These are phyloP conservation scores for Sinapis alba DNA, from an alignment of 441 rosid species.

Conservation along the genomic window DNA sequence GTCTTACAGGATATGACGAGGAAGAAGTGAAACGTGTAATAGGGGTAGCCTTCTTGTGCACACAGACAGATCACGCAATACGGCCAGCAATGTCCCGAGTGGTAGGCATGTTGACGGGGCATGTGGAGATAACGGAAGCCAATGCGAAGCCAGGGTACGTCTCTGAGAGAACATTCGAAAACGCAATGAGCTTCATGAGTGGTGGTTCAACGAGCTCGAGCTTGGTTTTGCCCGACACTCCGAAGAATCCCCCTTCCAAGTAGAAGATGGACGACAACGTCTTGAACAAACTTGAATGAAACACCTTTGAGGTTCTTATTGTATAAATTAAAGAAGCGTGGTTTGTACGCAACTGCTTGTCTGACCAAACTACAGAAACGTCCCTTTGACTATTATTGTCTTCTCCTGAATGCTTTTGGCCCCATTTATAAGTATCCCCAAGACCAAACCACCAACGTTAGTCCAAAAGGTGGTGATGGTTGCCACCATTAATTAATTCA, in stretches of 20 bases:
- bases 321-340: not conserved
- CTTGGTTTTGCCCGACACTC: constrained; percentile 30
- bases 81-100: constrained; percentile 79
- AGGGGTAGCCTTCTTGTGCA: constrained; percentile 46
- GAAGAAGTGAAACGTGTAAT: constrained; percentile 36
- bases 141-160: constrained; percentile 55
- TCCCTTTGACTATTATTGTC: too few relatives aligned
- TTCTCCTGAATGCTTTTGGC: too few relatives aligned
- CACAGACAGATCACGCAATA: constrained; percentile 56
- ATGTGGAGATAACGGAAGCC: constrained; percentile 52
- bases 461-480: too few relatives aligned
- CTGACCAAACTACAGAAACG: not conserved
- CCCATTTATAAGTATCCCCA: too few relatives aligned
- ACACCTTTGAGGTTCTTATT: not conserved
- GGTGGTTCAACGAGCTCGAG: constrained; percentile 32
- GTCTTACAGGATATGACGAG: constrained; percentile 17
- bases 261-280: not conserved
- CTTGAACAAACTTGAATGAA: constrained; percentile 8
- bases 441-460: too few relatives aligned
- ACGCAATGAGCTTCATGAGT: constrained; percentile 43
- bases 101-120: constrained; percentile 69
- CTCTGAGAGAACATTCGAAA: constrained; percentile 42
- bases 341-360: not conserved
- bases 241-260: constrained; percentile 17
- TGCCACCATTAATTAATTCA: too few relatives aligned